Evolutionary conservation across 2,329 filamentous ascomycete genomes (phyloP), one percentile per base, ranked within the genome.

Genomic region (Pleomassaria siparia): DNA sequence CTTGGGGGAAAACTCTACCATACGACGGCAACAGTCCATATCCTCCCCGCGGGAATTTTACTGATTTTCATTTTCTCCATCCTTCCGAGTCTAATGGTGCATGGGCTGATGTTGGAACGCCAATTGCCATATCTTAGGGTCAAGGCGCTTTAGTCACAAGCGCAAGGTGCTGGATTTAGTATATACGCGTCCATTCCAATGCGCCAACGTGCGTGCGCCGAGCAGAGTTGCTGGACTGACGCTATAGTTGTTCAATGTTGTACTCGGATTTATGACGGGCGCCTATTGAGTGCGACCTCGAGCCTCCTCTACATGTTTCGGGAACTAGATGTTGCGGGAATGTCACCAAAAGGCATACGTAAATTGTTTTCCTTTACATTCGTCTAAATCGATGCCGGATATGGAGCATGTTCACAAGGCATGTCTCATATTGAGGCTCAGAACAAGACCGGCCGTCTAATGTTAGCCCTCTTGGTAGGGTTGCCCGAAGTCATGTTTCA

Each of bases 401-500:
- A 29, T 22, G 26, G 26, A 30, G 20, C 16, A 42, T 42, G 16
- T n/a, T 21, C 40, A 42, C 12, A 18, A 39, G 18, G 33, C 32
- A 18, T 39, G 33, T 45, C 33, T 45, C 33, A 39, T 42, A 16
- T 28, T 42, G 16, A 41, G 8, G 39, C 22, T 28, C 13, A 46
- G 9, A 32, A 40, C 15, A 39, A 7, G 18, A 21, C 32, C 32
- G 20, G 16, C 20, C 18, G 39, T 47, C 44, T 43, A 47, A 43
- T 47, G 39, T 32, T 37, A 39, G 40, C 16, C 25, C 16, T 21
- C 16, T 15, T 30, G 6, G 24, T 40, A n/a, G 35, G 35, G 44
- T 40, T 42, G 36, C 21, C 13, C 33, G 24, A 21, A 22, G 21
- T 48, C 13, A 30, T 45, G 55, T 59, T 59, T 53, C 54, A 59